Conservation (phyloP, 768 basidiomycete species). For the Hemileccinum impolitum region DNA sequence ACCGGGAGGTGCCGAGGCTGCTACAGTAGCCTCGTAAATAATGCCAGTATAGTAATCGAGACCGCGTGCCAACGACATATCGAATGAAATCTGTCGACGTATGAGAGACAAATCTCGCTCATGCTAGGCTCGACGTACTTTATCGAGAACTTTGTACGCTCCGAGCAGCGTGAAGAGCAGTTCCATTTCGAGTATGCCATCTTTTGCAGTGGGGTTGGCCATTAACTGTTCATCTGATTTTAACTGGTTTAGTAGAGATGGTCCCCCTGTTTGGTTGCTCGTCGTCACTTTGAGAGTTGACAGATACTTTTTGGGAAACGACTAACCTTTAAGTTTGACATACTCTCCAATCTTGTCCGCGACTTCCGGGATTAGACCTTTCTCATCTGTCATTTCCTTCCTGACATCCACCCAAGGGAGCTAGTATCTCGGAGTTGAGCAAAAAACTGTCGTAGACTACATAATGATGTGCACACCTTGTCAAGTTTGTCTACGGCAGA, state of each 20-base stretch:
- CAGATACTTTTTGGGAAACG: background rate
- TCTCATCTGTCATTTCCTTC: slow-evolving; percentile 96
- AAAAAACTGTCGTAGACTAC: background rate
- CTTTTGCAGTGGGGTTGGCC: slow-evolving; percentile 70
- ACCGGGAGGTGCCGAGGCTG: slow-evolving; percentile 89
- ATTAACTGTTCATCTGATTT: slow-evolving; percentile 59
- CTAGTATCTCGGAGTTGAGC: slow-evolving; percentile 33
- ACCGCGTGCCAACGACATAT: slow-evolving; percentile 95
- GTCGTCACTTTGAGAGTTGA: background rate
- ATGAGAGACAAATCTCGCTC: background rate
- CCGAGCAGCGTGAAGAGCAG: slow-evolving; percentile 79
- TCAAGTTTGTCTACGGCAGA: slow-evolving; percentile 98
- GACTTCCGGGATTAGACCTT: slow-evolving; percentile 73
- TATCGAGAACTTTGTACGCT: slow-evolving; percentile 75
- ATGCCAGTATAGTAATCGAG: slow-evolving; percentile 99
- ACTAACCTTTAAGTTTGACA: slow-evolving; percentile 86
- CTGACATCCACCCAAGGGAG: slow-evolving; percentile 88
- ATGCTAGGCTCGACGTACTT: slow-evolving; percentile 42
- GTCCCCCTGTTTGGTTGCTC: slow-evolving; percentile 53
- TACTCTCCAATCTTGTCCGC: slow-evolving; percentile 97
- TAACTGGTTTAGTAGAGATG: slow-evolving; percentile 70
- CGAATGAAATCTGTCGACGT: slow-evolving; percentile 76
- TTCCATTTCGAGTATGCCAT: slow-evolving; percentile 84
- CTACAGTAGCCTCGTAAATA: slow-evolving; percentile 95
- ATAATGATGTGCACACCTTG: slow-evolving; percentile 54